Evolutionary conservation across 768 basidiomycete genomes (phyloP).

Genomic region (Hypholoma sublateritium): DNA sequence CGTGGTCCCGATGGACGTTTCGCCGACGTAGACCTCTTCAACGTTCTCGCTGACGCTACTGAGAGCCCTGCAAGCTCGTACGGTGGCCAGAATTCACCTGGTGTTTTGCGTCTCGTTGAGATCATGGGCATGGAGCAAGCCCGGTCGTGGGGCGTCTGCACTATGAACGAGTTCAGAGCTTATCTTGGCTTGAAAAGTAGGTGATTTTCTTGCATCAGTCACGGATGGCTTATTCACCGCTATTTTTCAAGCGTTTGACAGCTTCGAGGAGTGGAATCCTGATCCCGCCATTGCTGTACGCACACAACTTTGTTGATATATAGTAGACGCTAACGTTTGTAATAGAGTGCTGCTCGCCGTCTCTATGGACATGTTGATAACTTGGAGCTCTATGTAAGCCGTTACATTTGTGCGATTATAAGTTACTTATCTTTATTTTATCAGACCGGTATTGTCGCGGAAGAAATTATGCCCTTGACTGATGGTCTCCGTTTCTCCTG

Average conservation of each 20-base stretch:
- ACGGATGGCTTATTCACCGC: not conserved
- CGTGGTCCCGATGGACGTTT: slow-evolving; percentile 17
- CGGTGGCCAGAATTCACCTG: slow-evolving; percentile 46
- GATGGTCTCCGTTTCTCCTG: slow-evolving; percentile 27
- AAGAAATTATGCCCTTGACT: slow-evolving; percentile 30
- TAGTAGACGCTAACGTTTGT: not conserved
- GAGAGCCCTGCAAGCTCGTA: slow-evolving; percentile 13
- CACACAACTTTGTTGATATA: not conserved
- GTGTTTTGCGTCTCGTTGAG: slow-evolving; percentile 49
- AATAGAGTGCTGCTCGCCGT: slow-evolving; percentile 23
- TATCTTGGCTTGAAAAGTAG: slow-evolving; percentile 47
- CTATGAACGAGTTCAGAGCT: slow-evolving; percentile 56
- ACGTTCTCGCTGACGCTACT: slow-evolving; percentile 12
- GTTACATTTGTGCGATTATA: not conserved
- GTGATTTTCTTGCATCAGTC: slow-evolving; percentile 9
- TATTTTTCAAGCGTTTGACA: slow-evolving; percentile 32
- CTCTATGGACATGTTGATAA: slow-evolving; percentile 35
- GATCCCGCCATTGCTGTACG: slow-evolving; percentile 15
- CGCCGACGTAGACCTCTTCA: slow-evolving; percentile 12
- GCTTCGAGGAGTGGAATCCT: slow-evolving; percentile 57
- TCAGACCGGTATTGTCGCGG: slow-evolving; percentile 30
- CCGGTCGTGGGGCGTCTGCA: slow-evolving; percentile 54
- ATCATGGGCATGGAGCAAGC: slow-evolving; percentile 57
- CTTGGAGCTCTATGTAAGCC: slow-evolving; percentile 32
- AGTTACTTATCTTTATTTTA: slow-evolving; percentile 5